Evolutionary conservation across 108 stramenopile genomes (phyloP).

Genomic region (Cyclotella choctawhatcheeana): DNA sequence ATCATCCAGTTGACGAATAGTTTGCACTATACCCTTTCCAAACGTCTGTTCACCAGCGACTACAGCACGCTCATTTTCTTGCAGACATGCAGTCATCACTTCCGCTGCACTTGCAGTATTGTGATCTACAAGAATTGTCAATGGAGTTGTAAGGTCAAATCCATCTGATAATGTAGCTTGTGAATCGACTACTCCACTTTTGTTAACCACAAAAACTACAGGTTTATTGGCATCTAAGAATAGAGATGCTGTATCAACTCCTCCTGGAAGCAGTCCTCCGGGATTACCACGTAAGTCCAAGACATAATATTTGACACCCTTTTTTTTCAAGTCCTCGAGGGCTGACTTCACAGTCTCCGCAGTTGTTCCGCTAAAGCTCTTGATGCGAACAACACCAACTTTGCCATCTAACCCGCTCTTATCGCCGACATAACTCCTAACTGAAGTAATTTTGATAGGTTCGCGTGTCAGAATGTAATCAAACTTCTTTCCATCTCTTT

Average conservation of each 20-base stretch:
- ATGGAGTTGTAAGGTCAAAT: constrained; percentile 65
- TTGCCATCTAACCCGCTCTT: constrained; percentile 58
- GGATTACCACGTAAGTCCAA: constrained; percentile 94
- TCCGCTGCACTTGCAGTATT: constrained; percentile 91
- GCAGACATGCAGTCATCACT: constrained; percentile 87
- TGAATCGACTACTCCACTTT: constrained; percentile 75
- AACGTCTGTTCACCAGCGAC: constrained; percentile 82
- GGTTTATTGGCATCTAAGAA: constrained; percentile 87
- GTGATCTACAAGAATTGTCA: constrained; percentile 81
- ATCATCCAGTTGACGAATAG: constrained; percentile 68
- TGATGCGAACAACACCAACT: constrained; percentile 84
- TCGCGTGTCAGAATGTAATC: constrained; percentile 88
- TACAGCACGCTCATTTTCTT: constrained; percentile 85
- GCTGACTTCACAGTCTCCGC: constrained; percentile 74
- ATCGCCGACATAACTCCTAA: constrained; percentile 63
- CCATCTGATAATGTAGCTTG: constrained; percentile 75
- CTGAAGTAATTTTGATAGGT: constrained; percentile 87
- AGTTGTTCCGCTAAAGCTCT: constrained; percentile 91
- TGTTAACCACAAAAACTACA: constrained; percentile 83
- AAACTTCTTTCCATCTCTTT: constrained; percentile 68
- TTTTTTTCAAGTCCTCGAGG: constrained; percentile 72
- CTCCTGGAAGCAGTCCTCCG: constrained; percentile 93
- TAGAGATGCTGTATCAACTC: constrained; percentile 91
- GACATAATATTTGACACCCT: constrained; percentile 79
- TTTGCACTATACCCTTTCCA: constrained; percentile 94